A percentile compares a stretch with the other conserved stretches of the same genome.
Conservation (phyloP, 805 yeast genomes). For the Naumovozyma dairenensis region DNA sequence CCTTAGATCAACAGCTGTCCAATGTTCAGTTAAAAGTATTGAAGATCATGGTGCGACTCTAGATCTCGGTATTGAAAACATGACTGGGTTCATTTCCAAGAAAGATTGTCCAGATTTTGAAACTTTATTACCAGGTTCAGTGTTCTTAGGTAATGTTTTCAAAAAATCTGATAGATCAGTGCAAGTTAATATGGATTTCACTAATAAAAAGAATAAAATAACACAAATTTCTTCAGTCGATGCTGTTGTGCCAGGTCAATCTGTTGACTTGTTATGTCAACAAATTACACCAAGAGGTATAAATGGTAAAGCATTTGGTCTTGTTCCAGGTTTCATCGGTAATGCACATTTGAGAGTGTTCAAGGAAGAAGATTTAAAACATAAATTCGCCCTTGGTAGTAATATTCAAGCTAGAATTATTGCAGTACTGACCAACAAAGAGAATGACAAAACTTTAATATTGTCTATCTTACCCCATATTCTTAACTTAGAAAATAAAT, state of each 20-base stretch:
- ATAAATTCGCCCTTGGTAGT: slow-evolving; percentile 59
- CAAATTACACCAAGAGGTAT: slow-evolving; percentile 54
- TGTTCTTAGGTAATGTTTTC: slow-evolving; percentile 50
- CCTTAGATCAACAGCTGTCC: slow-evolving; percentile 50
- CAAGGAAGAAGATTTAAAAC: slow-evolving; percentile 40
- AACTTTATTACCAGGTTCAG: slow-evolving; percentile 48
- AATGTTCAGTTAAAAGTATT: slow-evolving; percentile 64
- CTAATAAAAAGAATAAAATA: slow-evolving; percentile 38
- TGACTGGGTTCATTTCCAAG: slow-evolving; percentile 66
- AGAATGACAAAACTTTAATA: slow-evolving; percentile 49
- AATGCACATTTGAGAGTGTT: slow-evolving; percentile 52
- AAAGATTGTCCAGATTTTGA: slow-evolving; percentile 45
- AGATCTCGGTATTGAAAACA: slow-evolving; percentile 50
- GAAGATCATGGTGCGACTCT: slow-evolving; percentile 90
- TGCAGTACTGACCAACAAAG: slow-evolving; percentile 44
- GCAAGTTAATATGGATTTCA: slow-evolving; percentile 44
- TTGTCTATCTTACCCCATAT: slow-evolving; percentile 51
- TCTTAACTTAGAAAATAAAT: slow-evolving; percentile 19
- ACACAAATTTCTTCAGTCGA: slow-evolving; percentile 62
- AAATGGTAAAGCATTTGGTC: slow-evolving; percentile 62
- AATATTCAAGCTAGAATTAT: slow-evolving; percentile 60
- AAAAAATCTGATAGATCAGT: slow-evolving; percentile 36
- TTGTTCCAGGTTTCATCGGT: slow-evolving; percentile 61
- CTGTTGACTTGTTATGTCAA: slow-evolving; percentile 63
- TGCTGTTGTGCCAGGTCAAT: slow-evolving; percentile 75